Base-by-base conservation (phyloP, 106 monocot genomes). In the Cymbidium sinense region DNA sequence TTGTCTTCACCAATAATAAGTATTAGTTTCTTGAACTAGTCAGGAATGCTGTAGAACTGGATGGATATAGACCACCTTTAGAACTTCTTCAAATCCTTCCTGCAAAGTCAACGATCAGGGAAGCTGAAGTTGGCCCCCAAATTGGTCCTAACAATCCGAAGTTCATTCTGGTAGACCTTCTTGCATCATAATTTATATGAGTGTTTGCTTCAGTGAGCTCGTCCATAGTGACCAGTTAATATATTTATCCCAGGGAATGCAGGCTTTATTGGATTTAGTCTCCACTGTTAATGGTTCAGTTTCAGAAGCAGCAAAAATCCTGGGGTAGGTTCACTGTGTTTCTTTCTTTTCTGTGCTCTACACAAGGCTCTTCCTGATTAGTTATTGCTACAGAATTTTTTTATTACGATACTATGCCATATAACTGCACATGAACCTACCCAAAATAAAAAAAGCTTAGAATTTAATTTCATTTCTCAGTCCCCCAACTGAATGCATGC, bases 51-150 rank as follows among this genome's bases (percentile, higher is more conserved):
- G 77, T 99, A 80, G 84, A 92, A 61, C 76, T 99, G 41, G 87
- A 99, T 64, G 81, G 61, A 37, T 99, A 99, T 67, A 77, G 73
- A 70, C 89, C 94, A 82, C 90, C 99, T 43, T 79, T 39, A 34
- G 92, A 93, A 70, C 90, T 99, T 77, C 90, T 95, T 81, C 94
- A 95, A 81, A 99, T 99, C 65, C 83, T 99, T 25, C 99, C 99
- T 61, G 65, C 86, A 75, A 89, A 91, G 64, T 95, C 99, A 52
- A 91, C 94, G 62, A 82, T 93, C 35, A 90, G 94, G 79, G 90
- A 85, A 79, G 74, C 90, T 50, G 84, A 95, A 79, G 75, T 88
- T 47, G 99, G 99, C 34, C 76, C 90, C 30, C 94, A 92, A 83
- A 92, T 99, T 82, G 99, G 94, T 77, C 92, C 92, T 5, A 99